Evolutionary conservation across 257 asterid species (phyloP).

Genomic region (Ballota nigra): DNA sequence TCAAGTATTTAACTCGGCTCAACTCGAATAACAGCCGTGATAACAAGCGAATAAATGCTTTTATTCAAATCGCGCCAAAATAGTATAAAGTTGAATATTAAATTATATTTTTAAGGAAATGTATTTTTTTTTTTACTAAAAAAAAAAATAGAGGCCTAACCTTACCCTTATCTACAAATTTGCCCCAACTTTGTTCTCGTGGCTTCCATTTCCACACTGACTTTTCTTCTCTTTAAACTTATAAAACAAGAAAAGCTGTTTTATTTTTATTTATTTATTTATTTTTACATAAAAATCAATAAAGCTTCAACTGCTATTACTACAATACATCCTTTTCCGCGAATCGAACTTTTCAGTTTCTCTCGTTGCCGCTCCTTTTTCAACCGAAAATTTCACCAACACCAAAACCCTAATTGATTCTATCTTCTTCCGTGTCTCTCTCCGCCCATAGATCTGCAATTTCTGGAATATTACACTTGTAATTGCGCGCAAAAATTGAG

Average conservation of each 20-base stretch:
- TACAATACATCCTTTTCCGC: conserved; percentile 34
- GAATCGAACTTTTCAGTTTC: conserved; percentile 61
- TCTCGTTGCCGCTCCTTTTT: conserved; percentile 55
- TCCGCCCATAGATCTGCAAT: conserved; percentile 55
- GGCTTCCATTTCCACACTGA: conserved; percentile 36
- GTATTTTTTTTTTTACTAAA: neutral
- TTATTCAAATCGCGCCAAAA: no score
- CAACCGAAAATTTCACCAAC: conserved; percentile 17
- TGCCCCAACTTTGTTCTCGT: conserved; percentile 36
- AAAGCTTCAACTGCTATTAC: conserved; percentile 20
- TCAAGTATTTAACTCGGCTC: no score
- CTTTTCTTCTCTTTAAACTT: conserved; percentile 25
- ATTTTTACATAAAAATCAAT: neutral
- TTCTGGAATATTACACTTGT: neutral
- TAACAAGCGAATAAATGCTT: no score
- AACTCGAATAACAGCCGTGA: no score
- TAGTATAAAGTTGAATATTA: no score
- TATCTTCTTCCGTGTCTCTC: neutral
- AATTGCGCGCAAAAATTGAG: conserved; percentile 5
- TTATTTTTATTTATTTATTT: no score
- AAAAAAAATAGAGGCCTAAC: neutral
- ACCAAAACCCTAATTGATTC: conserved; percentile 49
- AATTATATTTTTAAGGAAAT: neutral
- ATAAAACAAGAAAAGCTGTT: conserved; percentile 26
- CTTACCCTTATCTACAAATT: conserved; percentile 25